Evolutionary conservation across 1,139 yeast genomes (phyloP), one percentile per base, ranked within the genome.

Genomic region (Candida tunisiensis): DNA sequence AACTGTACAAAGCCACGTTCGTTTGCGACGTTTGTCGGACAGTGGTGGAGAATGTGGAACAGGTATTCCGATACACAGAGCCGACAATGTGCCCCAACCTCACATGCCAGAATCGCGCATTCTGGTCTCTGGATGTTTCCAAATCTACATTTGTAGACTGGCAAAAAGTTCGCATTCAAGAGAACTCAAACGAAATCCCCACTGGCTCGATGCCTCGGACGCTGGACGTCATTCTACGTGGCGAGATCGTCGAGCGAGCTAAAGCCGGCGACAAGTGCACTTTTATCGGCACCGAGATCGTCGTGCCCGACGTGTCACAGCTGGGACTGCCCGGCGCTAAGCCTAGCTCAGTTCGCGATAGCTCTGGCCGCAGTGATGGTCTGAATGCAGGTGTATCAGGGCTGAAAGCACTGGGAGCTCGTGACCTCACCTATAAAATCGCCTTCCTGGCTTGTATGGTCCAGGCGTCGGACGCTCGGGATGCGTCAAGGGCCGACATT

Each of bases 141-240:
- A 82, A 83, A 50, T 80, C 93, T 0, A 82, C 74, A 37, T 88
- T 88, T 44, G 64, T 82, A 36, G 98, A 88, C 58, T 88, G 99
- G 99, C 99, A 88, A 53, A 78, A 80, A 41, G 92, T 85, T 15
- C 67, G 98, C 40, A 78, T 88, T 35, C 99, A 88, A 50, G 99
- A 88, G 49, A 91, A 88, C 45, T 71, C 96, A 10, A 78, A 65
- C 42, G 98, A 88, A 53, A 88, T 88, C 33, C 99, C 99, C 16
- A 83, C 95, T 0, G 99, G 99, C 17, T 82, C 95, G 2, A 88
- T 88, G 99, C 99, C 99, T 20, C 69, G 99, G 50, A 88, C 96
- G 7, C 23, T 88, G 39, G 98, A 88, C 51, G 92, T 88, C 16
- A 78, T 88, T 31, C 57, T 88, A 31, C 65, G 98, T 44, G 98